Evolutionary conservation across 2,329 filamentous ascomycete genomes (phyloP).

Genomic region (Aspergillus carbonarius): DNA sequence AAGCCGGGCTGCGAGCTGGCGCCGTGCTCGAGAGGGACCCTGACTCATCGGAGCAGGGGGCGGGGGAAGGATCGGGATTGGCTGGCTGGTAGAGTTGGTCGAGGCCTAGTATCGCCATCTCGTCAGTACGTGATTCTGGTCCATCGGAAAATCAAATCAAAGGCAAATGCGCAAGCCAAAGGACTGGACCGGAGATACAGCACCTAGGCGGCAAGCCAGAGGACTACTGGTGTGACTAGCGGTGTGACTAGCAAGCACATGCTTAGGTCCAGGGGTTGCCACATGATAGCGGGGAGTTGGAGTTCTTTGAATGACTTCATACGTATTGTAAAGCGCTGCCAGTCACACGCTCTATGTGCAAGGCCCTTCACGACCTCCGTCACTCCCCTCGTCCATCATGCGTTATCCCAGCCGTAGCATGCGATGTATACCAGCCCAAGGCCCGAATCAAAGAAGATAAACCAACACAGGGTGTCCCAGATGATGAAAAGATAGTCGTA

Average conservation of each 20-base stretch:
- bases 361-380: constrained; percentile 16
- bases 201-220: constrained; percentile 13
- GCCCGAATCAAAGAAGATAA: neutral
- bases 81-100: constrained; percentile 39
- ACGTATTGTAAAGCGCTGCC: constrained; percentile 23
- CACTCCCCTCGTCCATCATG: constrained; percentile 19
- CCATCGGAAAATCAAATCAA: constrained; percentile 7
- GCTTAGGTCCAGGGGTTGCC: constrained; percentile 15
- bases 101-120: constrained; percentile 24
- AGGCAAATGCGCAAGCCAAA: neutral
- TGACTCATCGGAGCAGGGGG: constrained; percentile 81
- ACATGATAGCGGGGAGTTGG: constrained; percentile 20
- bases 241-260: constrained; percentile 17
- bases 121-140: constrained; percentile 16
- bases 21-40: constrained; percentile 78
- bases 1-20: constrained; percentile 86
- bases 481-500: constrained; percentile 1
- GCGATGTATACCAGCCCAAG: constrained; percentile 6
- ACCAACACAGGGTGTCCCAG: constrained; percentile 1
- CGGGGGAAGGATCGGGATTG: constrained; percentile 45
- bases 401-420: constrained; percentile 16
- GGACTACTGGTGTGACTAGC: constrained; percentile 17
- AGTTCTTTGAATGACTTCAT: constrained; percentile 22
- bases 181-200: neutral
- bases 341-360: constrained; percentile 20